These are phyloP conservation scores for Albizia julibrissin DNA, from an alignment of 306 rosid genomes.

Conservation along the genomic window DNA sequence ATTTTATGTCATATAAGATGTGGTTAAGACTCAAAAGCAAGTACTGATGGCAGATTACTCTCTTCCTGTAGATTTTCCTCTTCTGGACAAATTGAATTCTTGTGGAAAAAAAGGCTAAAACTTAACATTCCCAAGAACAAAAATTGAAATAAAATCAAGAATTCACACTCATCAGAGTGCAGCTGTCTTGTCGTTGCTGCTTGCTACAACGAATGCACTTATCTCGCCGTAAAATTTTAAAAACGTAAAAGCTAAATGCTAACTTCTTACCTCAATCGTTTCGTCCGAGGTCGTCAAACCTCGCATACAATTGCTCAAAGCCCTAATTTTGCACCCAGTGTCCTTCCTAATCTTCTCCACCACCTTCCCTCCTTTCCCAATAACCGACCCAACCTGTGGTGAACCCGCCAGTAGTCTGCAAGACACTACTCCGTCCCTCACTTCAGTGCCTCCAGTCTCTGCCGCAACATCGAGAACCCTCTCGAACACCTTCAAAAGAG, in stretches of 20 bases:
- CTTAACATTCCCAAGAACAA: too few species aligned
- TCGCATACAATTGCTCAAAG: constrained; percentile 61
- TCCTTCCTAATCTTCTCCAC: constrained; percentile 87
- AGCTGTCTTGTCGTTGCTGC: not conserved
- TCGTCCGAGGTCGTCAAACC: constrained; percentile 61
- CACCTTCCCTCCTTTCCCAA: constrained; percentile 91
- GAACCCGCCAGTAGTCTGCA: constrained; percentile 67
- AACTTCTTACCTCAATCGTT: constrained; percentile 65
- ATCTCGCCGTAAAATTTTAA: not conserved
- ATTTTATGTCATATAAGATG: too few species aligned
- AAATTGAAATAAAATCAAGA: not conserved
- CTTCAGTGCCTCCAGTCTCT: constrained; percentile 54
- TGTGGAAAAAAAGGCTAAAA: too few species aligned
- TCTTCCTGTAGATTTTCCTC: too few species aligned
- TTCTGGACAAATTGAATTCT: too few species aligned
- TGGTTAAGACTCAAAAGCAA: too few species aligned
- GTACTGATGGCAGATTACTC: too few species aligned
- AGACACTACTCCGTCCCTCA: constrained; percentile 63
- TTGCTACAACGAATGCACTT: not conserved
- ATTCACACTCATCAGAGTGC: not conserved
- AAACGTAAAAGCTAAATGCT: not conserved
- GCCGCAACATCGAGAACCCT: constrained; percentile 85
- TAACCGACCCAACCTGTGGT: constrained; percentile 71
- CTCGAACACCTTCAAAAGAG: constrained; percentile 83
- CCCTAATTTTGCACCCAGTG: constrained; percentile 77